Conservation (phyloP, 2,329 filamentous ascomycete species). For the Epichloe elymi region DNA sequence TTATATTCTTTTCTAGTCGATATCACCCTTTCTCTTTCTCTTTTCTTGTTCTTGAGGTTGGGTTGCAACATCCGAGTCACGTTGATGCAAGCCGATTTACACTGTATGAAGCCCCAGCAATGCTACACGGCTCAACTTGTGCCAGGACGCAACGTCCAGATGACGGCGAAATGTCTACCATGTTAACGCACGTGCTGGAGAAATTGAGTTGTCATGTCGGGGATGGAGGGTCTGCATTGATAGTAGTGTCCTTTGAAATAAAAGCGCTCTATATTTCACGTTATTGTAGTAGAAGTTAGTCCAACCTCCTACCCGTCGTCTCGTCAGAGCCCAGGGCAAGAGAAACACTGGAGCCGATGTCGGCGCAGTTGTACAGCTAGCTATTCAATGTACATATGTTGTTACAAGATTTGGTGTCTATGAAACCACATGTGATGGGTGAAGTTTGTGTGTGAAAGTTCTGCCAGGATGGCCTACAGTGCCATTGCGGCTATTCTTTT, state of each 20-base stretch:
- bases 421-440: neutral
- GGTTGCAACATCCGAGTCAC: neutral
- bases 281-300: neutral
- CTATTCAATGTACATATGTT: conserved; percentile 24
- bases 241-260: neutral
- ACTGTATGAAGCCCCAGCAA: neutral
- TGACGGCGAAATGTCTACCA: neutral
- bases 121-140: neutral
- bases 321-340: neutral
- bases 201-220: neutral
- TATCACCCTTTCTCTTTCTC: neutral
- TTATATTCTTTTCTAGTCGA: neutral
- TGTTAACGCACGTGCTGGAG: neutral
- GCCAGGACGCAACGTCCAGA: neutral
- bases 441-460: neutral
- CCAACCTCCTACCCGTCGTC: neutral
- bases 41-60: neutral
- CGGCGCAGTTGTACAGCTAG: conserved; percentile 14
- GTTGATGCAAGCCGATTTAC: neutral
- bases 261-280: conserved; percentile 1
- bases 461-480: neutral
- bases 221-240: neutral
- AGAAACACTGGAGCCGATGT: neutral
- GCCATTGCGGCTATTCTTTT: conserved; percentile 16
- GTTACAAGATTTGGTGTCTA: conserved; percentile 12